phyloP scores from a whole-genome alignment of 768 basidiomycete genomes.

The Phanerochaete carnosa region DNA sequence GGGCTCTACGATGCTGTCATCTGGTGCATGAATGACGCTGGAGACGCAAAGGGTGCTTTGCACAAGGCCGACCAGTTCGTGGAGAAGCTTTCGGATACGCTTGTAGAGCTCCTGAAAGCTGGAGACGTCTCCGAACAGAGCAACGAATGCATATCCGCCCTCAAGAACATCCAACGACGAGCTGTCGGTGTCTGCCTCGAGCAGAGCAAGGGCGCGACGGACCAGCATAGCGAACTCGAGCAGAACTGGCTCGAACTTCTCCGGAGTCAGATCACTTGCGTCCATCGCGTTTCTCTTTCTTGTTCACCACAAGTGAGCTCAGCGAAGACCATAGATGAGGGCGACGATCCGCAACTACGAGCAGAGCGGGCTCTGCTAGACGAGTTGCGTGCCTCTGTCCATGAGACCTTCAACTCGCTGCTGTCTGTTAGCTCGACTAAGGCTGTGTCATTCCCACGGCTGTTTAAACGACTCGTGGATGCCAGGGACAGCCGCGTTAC shows the following conservation, averaged over 20 bases:
- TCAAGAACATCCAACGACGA: slow-evolving; percentile 57
- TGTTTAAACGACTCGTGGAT: slow-evolving; percentile 91
- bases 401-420: slow-evolving; percentile 79
- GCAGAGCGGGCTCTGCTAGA: slow-evolving; percentile 38
- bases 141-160: slow-evolving; percentile 36
- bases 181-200: slow-evolving; percentile 70
- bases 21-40: slow-evolving; percentile 71
- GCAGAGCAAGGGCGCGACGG: slow-evolving; percentile 45
- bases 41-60: slow-evolving; percentile 63
- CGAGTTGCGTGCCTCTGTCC: slow-evolving; percentile 69
- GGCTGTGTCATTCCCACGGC: slow-evolving; percentile 82
- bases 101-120: slow-evolving; percentile 37
- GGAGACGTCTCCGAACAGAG: not conserved
- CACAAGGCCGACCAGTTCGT: slow-evolving; percentile 60
- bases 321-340: not conserved
- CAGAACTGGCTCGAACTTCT: slow-evolving; percentile 90
- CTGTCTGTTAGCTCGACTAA: slow-evolving; percentile 80
- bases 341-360: slow-evolving; percentile 4
- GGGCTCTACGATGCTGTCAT: slow-evolving; percentile 73
- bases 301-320: slow-evolving; percentile 15
- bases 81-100: slow-evolving; percentile 41
- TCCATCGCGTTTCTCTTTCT: slow-evolving; percentile 63
- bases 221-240: slow-evolving; percentile 52
- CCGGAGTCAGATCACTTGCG: slow-evolving; percentile 73
- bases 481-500: slow-evolving; percentile 49